Evolutionary conservation across 164 flowering plant species (phyloP), one percentile per base, ranked within the genome.

Genomic region (Malania oleifera): DNA sequence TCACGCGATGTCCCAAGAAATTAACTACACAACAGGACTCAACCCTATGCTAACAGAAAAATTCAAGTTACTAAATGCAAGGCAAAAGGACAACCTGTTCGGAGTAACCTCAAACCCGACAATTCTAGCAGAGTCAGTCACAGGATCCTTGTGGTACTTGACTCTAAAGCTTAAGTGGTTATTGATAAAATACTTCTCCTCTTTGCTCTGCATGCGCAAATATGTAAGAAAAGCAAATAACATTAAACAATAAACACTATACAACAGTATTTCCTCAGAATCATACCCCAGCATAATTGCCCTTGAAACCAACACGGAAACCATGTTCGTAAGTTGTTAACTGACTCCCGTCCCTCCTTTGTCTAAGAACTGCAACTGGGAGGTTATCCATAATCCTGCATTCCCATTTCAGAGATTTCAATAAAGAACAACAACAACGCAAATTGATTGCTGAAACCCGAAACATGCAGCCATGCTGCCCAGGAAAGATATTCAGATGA

Each of bases 351-450:
- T 91, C 98, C 61, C 84, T 82, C 69, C 84, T 83, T 73, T 75
- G 82, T 57, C 82, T 78, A 56, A 64, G 82, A 58, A 89, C 95
- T 54, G 95, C 98, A 70, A 91, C 96, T 54, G 98, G 98, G 68
- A 91, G 96, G 63, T 91, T 91, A 66, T 91, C 98, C 46, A 80
- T 67, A 59, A 80, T 77, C 84, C 84, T 77, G 67, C 66, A 60
- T 24, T 26, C 25, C 37, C 38, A 55, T 45, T 26, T 10, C n/a
- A 44, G 14, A 61, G 22, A 34, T 11, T 37, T 45, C 14, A 59
- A 18, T n/a, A 7, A 46, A 24, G 49, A 37, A 15, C 25, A 15
- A 35, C 6, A 60, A 48, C 46, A 9, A 34, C 23, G 1, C 52
- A 58, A 7, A 15, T 28, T n/a, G 13, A 26, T 2, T 17, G 17